Evolutionary conservation across 2,329 filamentous ascomycete genomes (phyloP), one percentile per base, ranked within the genome.

Genomic region (Xylariaceae sp.): DNA sequence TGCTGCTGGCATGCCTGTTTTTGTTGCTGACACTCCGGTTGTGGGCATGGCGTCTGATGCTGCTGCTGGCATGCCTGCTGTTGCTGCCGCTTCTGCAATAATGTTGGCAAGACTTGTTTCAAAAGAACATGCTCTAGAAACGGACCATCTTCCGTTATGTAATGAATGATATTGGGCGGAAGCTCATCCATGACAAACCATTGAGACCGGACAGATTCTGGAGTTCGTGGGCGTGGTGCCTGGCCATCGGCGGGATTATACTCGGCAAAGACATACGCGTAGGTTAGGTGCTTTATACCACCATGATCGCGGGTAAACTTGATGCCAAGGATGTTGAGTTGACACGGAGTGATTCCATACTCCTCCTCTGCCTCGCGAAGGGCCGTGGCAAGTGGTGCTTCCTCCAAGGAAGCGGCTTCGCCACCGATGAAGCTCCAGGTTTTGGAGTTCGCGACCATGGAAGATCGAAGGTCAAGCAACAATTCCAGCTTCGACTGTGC

Each of bases 241-340:
- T 23, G 23, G 10, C 54, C 54, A 30, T 58, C 23, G 13, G 8
- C 30, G 3, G 59, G 53, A 11, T 55, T 52, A 37, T 62, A 64
- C 50, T 55, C 55, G 2, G 60, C 60, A 13, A 62, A 60, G 7
- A 64, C 15, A 34, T 64, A 64, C 9, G 57, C 59, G 15, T 64
- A 64, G 10, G 42, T 47, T 4, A 64, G 11, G 30, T 57, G 51
- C 42, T 57, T 59, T n/a, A 39, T 3, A 23, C 62, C 62, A 4
- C 62, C 62, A 9, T 64, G 62, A 6, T 64, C 60, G 1, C 17
- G 50, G 17, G 11, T 60, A 9, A 51, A 64, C 5, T 30, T 4
- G 0, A 55, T 8, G 6, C 56, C 51, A 8, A 60, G 48, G 2
- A 42, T 4, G 1, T 56, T 55, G 47, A 64, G 2, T 15, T 62